A percentile compares a stretch with the other conserved stretches of the same genome.
These are phyloP conservation scores for Lichtheimia corymbifera DNA, from an alignment of 371 early-diverging fungal genomes.

Conservation along the genomic window DNA sequence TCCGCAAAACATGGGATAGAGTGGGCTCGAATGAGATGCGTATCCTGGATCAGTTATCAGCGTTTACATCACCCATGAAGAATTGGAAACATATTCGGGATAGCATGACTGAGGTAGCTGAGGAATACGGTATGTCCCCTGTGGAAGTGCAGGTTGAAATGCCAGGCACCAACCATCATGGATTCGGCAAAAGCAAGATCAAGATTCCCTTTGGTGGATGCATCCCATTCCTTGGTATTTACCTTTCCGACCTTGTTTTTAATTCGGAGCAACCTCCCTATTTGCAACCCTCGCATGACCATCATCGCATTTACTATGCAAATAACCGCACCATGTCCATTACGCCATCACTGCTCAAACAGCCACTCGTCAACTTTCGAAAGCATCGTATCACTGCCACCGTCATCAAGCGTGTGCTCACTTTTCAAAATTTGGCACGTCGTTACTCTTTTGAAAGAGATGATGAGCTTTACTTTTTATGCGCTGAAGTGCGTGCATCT, in stretches of 20 bases:
- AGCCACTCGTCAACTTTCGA: slow-evolving; percentile 61
- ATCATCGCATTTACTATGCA: slow-evolving; percentile 23
- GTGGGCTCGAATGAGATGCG: slow-evolving; percentile 52
- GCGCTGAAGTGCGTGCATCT: slow-evolving; percentile 29
- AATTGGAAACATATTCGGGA: slow-evolving; percentile 66
- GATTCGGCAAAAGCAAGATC: slow-evolving; percentile 28
- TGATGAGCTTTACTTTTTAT: slow-evolving; percentile 36
- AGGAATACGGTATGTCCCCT: slow-evolving; percentile 59
- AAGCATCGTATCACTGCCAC: slow-evolving; percentile 66
- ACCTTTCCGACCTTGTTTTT: slow-evolving; percentile 65
- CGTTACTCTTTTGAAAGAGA: slow-evolving; percentile 60
- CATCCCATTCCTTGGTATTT: slow-evolving; percentile 64
- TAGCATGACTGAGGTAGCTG: slow-evolving; percentile 61
- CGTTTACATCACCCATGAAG: slow-evolving; percentile 53
- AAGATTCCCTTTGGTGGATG: slow-evolving; percentile 59
- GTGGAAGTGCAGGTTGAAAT: slow-evolving; percentile 49
- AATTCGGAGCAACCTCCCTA: slow-evolving; percentile 67
- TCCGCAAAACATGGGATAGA: slow-evolving; percentile 62
- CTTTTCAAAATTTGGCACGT: slow-evolving; percentile 57
- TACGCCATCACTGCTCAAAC: slow-evolving; percentile 27
- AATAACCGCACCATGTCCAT: slow-evolving; percentile 11
- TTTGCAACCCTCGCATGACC: slow-evolving; percentile 38
- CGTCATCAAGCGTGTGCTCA: slow-evolving; percentile 61
- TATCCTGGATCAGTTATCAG: slow-evolving; percentile 55
- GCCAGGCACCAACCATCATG: slow-evolving; percentile 26